Evolutionary conservation across 2,329 filamentous ascomycete species (phyloP), one percentile per base, ranked within the genome.

Genomic region (Penicillium sp.): DNA sequence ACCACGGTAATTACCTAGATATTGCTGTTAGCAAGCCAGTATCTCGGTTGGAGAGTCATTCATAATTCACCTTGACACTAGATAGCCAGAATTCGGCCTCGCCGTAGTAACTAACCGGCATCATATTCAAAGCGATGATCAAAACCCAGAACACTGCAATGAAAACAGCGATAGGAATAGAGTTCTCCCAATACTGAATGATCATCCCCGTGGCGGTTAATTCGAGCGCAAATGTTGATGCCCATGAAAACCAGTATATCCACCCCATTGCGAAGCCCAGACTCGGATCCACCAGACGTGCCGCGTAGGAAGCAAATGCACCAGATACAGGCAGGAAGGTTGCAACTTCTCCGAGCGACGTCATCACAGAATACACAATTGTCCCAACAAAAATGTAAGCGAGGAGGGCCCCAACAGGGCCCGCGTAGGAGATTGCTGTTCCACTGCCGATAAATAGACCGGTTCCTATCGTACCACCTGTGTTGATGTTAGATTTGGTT

Each of bases 21-120:
- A 87, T 16, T 87, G 87, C 60, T 90, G 79, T 14, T 85, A 68
- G 19, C 89, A 87, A 27, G 27, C 11, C 2, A 19, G 3, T 13
- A 19, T 27, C 29, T 5, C 13, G 1, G 4, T 29, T 13, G 13
- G 14, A 31, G 13, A 4, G 29, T 11, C 29, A 10, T 5, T 31
- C 4, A 22, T 10, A 37, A 19, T 22, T 26, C 55, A 93, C 88
- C 74, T 93, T 93, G 79, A 93, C 85, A 56, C 81, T 84, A 6
- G 88, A 87, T 65, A 93, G 86, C 83, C 87, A 91, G 75, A 92
- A 90, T 71, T 93, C 90, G 27, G 90, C 79, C 69, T 93, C 88
- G 39, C 89, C 90, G 63, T 90, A 93, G 63, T 86, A 85, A 50
- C 83, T 82, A 45, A 93, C 85, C 2, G 89, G 88, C 35, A 92